These are phyloP conservation scores for Penicillium psychrofluorescens DNA, from an alignment of 495 filamentous ascomycete species.

Conservation along the genomic window DNA sequence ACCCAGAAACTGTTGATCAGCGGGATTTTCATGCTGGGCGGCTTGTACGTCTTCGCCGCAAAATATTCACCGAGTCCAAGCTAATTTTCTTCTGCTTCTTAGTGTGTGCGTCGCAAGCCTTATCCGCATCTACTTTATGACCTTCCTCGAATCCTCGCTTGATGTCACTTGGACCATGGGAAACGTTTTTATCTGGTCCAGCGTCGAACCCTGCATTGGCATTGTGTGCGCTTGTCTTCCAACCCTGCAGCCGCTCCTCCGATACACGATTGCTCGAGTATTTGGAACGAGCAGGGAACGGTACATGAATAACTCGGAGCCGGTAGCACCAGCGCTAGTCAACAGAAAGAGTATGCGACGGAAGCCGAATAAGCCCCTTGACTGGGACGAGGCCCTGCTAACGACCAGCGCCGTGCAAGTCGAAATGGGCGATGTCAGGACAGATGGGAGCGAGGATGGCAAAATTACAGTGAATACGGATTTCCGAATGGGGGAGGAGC, in stretches of 20 bases:
- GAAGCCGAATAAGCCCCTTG: too few relatives aligned
- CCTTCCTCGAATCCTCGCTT: constrained; percentile 9
- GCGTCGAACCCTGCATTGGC: constrained; percentile 33
- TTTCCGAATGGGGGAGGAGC: too few relatives aligned
- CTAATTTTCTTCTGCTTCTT: not conserved
- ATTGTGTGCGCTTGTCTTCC: constrained; percentile 35
- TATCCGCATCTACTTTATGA: constrained; percentile 21
- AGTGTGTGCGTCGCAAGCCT: constrained; percentile 17
- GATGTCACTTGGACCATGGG: constrained; percentile 32
- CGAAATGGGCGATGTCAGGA: too few relatives aligned
- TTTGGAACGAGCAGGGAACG: too few relatives aligned
- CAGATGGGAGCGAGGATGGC: too few relatives aligned
- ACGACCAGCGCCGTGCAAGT: too few relatives aligned
- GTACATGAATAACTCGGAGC: too few relatives aligned
- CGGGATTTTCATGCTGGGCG: constrained; percentile 41
- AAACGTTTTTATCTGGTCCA: constrained; percentile 39
- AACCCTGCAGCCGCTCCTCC: constrained; percentile 12
- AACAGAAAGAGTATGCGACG: too few relatives aligned
- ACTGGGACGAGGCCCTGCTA: too few relatives aligned
- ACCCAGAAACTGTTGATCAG: constrained; percentile 40
- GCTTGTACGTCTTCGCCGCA: constrained; percentile 12
- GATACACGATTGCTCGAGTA: not conserved
- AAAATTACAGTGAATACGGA: too few relatives aligned
- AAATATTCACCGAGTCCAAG: not conserved
- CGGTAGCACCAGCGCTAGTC: too few relatives aligned